Base-by-base conservation (phyloP, 176 grass and related monocot species). In the Hordeum marinum region DNA sequence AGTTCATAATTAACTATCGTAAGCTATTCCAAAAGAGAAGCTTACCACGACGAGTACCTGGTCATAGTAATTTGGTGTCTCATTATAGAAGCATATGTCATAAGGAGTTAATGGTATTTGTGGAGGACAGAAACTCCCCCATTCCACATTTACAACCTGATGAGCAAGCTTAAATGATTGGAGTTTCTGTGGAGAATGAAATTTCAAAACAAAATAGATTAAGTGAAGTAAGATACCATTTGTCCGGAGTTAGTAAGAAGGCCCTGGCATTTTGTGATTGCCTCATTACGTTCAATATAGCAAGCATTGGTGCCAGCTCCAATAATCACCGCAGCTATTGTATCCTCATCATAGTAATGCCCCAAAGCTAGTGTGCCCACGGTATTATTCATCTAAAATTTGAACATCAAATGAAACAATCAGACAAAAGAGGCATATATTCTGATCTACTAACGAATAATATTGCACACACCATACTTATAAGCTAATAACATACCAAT, bases 71-170 rank as follows among this genome's bases (percentile, higher is more conserved):
- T 90, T 92, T 68, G 45, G 64, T 36, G 70, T 87, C 55, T 87
- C 81, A 31, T 90, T 77, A 76, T 90, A 85, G 21, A 89, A 83
- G 26, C 81, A 90, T 69, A 98, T 83, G 79, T 98, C 93, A 76
- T 95, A 98, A 34, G 80, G 68, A 65, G 96, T 95, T 67, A 90
- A 93, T 40, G 91, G 89, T 85, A 98, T 85, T 89, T 95, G 89
- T 2, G 91, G 89, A 75, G 96, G 86, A 66, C 91, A 88, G 36
- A 95, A 98, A 77, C 91, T 95, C 8, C 96, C 96, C 96, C 96
- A 98, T 88, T 98, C 96, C 63, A 98, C 87, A 87, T 98, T 95
- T 61, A 98, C 86, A 84, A 95, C 93, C 96, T 95, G 58, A 76
- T 37, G 52, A 31, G 29, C 27, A 75, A 52, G 27, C 11, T 75